Percentiles rank a stretch among this genome's conserved stretches.
These are phyloP conservation scores for Sporopachydermia quercuum DNA, from an alignment of 805 yeast genomes.

Conservation along the genomic window DNA sequence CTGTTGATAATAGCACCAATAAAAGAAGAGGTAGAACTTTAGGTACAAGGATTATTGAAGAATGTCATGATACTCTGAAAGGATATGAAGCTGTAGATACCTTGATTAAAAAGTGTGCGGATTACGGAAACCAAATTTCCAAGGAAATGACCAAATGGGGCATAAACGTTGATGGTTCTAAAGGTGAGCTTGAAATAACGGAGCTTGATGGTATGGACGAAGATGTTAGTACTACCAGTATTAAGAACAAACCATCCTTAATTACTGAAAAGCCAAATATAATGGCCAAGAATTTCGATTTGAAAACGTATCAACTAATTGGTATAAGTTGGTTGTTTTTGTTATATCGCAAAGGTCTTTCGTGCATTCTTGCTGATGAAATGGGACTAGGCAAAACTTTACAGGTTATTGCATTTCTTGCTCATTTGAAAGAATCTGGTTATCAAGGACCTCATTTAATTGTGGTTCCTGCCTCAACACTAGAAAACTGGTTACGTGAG, in stretches of 20 bases:
- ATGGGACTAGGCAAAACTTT: slow-evolving; percentile 95
- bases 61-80: slow-evolving; percentile 50
- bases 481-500: slow-evolving; percentile 96
- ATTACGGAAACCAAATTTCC: slow-evolving; percentile 57
- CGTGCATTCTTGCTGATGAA: slow-evolving; percentile 95
- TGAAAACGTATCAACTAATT: slow-evolving; percentile 90
- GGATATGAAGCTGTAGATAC: slow-evolving; percentile 94
- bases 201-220: slow-evolving; percentile 27
- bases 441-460: slow-evolving; percentile 74
- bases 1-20: slow-evolving; percentile 33
- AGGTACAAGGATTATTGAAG: slow-evolving; percentile 65
- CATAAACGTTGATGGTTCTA: slow-evolving; percentile 45
- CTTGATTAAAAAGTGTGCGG: slow-evolving; percentile 70
- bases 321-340: slow-evolving; percentile 89
- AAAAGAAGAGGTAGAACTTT: slow-evolving; percentile 25
- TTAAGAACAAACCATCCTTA: slow-evolving; percentile 21
- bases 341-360: slow-evolving; percentile 60
- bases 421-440: slow-evolving; percentile 62
- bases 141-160: slow-evolving; percentile 79
- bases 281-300: slow-evolving; percentile 43
- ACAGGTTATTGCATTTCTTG: slow-evolving; percentile 86
- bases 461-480: slow-evolving; percentile 91
- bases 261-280: slow-evolving; percentile 60
- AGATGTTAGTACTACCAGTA: slow-evolving; percentile 10
- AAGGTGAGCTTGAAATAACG: slow-evolving; percentile 53